Conservation (phyloP, 1,284 basidiomycete species). For the Puccinia triticina region DNA sequence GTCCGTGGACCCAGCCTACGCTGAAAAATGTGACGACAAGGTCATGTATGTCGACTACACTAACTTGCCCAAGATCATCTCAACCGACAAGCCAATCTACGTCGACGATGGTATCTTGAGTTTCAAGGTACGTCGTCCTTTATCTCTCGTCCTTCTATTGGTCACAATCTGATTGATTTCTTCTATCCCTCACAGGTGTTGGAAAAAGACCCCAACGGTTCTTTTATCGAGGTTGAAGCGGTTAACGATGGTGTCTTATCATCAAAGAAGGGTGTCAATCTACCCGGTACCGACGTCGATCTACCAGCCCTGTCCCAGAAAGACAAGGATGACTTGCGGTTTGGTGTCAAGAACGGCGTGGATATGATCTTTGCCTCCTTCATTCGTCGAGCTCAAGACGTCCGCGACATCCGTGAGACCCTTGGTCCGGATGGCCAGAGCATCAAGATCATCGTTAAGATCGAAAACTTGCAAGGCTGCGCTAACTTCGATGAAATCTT, state of each 20-base stretch:
- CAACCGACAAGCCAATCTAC: constrained; percentile 93
- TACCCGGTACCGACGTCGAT: constrained; percentile 97
- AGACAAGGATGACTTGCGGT: constrained; percentile 91
- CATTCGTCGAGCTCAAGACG: constrained; percentile 89
- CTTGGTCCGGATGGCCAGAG: constrained; percentile 86
- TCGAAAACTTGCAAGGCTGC: constrained; percentile 97
- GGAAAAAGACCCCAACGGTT: constrained; percentile 66
- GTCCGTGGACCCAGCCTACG: constrained; percentile 80
- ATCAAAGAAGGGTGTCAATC: constrained; percentile 98
- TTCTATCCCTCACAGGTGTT: constrained; percentile 68
- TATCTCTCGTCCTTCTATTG: not conserved
- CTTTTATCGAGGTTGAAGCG: constrained; percentile 80
- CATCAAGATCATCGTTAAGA: constrained; percentile 98
- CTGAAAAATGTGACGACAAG: constrained; percentile 77
- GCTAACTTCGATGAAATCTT: constrained; percentile 97
- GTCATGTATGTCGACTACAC: constrained; percentile 89
- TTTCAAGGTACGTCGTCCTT: constrained; percentile 8
- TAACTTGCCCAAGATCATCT: constrained; percentile 93
- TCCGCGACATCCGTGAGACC: constrained; percentile 83
- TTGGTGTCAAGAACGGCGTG: constrained; percentile 95
- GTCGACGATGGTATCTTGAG: constrained; percentile 80
- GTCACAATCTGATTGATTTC: constrained; percentile 83
- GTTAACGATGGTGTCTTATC: constrained; percentile 91
- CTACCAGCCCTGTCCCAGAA: constrained; percentile 96
- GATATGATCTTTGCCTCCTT: constrained; percentile 99